Evolutionary conservation across 2,329 filamentous ascomycete genomes (phyloP).

Genomic region (Beauveria sp.): DNA sequence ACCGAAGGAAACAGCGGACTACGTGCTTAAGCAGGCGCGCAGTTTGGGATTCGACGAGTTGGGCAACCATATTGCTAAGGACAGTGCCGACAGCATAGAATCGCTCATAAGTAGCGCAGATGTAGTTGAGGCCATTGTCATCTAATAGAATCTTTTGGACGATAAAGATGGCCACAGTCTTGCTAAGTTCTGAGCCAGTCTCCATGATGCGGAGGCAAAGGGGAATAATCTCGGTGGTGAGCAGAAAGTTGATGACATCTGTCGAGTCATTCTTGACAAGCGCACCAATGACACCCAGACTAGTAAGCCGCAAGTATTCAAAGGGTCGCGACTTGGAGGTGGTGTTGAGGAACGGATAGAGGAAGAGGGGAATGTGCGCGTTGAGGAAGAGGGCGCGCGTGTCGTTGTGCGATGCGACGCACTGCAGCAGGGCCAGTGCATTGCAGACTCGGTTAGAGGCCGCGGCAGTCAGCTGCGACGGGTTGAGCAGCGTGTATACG

Average conservation of each 20-base stretch:
- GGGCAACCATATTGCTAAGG: constrained; percentile 95
- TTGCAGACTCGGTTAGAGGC: constrained; percentile 97
- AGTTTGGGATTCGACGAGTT: constrained; percentile 95
- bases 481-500: constrained; percentile 93
- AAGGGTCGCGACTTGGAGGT: constrained; percentile 97
- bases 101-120: constrained; percentile 95
- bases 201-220: constrained; percentile 98
- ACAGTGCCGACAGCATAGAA: constrained; percentile 98
- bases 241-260: constrained; percentile 96
- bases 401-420: constrained; percentile 94
- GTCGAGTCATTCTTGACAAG: constrained; percentile 98
- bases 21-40: constrained; percentile 95
- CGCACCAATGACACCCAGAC: constrained; percentile 91
- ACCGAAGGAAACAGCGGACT: constrained; percentile 93
- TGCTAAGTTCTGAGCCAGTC: constrained; percentile 94
- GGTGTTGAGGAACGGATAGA: constrained; percentile 97
- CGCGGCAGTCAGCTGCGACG: constrained; percentile 93
- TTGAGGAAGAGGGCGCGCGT: constrained; percentile 89
- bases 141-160: constrained; percentile 98
- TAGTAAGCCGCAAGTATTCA: constrained; percentile 93
- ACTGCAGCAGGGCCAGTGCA: constrained; percentile 88
- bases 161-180: constrained; percentile 98
- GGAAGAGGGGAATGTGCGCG: constrained; percentile 92
- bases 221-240: constrained; percentile 97
- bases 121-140: constrained; percentile 94